Evolutionary conservation across 108 stramenopile genomes (phyloP).

Genomic region (Cylindrotheca fusiformis): DNA sequence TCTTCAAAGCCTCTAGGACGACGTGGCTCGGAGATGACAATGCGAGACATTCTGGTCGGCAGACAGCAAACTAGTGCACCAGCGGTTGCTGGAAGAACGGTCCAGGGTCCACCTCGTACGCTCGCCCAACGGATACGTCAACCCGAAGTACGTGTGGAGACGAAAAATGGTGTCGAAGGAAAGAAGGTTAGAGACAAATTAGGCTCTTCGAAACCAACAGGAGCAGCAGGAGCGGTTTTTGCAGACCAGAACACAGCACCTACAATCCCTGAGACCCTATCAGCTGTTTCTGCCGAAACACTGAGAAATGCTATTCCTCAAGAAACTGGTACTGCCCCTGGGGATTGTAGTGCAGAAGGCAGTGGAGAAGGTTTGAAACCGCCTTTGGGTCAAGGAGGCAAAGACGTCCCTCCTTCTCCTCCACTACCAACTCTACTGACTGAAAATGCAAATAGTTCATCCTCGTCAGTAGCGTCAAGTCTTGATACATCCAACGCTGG

Average conservation of each 20-base stretch:
- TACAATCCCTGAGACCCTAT: conserved; percentile 55
- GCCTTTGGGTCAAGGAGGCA: conserved; percentile 6
- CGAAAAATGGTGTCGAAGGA: conserved; percentile 13
- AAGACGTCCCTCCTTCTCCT: conserved; percentile 37
- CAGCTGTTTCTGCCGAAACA: conserved; percentile 36
- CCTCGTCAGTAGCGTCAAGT: conserved; percentile 83
- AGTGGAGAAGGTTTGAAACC: conserved; percentile 19
- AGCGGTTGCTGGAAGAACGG: conserved; percentile 1
- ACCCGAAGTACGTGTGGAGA: conserved; percentile 11
- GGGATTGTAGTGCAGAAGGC: conserved; percentile 30
- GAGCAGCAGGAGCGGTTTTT: conserved; percentile 8
- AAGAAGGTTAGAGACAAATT: conserved; percentile 40
- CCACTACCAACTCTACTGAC: conserved; percentile 72
- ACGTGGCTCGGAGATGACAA: neutral
- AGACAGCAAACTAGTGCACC: conserved; percentile 7
- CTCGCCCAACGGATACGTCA: conserved; percentile 1
- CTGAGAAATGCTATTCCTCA: conserved; percentile 10
- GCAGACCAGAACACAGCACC: conserved; percentile 59
- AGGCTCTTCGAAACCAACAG: conserved; percentile 36
- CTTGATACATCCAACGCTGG: conserved; percentile 75
- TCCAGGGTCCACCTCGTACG: neutral
- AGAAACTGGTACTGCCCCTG: conserved; percentile 19
- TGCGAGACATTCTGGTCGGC: conserved; percentile 30
- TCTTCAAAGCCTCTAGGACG: neutral
- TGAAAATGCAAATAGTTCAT: conserved; percentile 66